These are phyloP conservation scores for Schoenoplectus tabernaemontani DNA, from an alignment of 202 grass and related monocot species.

Conservation along the genomic window DNA sequence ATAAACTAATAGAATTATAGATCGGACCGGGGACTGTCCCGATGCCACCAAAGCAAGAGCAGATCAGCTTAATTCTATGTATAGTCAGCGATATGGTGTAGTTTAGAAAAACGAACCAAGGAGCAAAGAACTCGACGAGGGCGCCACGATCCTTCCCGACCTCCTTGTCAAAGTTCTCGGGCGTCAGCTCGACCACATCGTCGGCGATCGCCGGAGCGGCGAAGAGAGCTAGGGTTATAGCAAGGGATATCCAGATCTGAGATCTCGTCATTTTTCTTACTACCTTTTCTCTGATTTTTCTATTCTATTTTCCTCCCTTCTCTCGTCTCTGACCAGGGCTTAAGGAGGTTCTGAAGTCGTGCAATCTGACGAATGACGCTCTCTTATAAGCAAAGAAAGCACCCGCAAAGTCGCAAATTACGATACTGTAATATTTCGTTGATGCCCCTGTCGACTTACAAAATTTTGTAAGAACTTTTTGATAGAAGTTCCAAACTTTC, in stretches of 20 bases:
- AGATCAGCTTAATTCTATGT: not conserved
- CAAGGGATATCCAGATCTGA: slow-evolving; percentile 53
- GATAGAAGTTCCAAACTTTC: not conserved
- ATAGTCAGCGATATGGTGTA: not conserved
- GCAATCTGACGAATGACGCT: no score
- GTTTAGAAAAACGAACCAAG: slow-evolving; percentile 39
- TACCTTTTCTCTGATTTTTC: not conserved
- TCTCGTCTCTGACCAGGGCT: not conserved
- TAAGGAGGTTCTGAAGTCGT: not conserved
- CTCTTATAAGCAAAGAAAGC: slow-evolving; percentile 7
- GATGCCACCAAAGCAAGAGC: not conserved
- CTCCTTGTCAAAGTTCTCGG: slow-evolving; percentile 83
- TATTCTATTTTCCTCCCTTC: not conserved
- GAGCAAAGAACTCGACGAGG: slow-evolving; percentile 98
- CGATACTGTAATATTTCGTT: not conserved
- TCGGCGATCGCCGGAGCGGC: slow-evolving; percentile 30
- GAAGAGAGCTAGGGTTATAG: slow-evolving; percentile 16
- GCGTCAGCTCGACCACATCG: slow-evolving; percentile 55
- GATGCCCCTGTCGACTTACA: not conserved
- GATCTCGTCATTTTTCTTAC: slow-evolving; percentile 42
- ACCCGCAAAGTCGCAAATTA: not conserved
- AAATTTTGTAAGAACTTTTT: not conserved
- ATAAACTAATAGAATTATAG: not conserved
- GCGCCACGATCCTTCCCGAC: slow-evolving; percentile 86
- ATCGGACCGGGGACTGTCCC: not conserved